Percentiles rank a stretch among this genome's conserved stretches.
Conservation (phyloP, 2,329 filamentous ascomycete genomes). For the Metarhizium album region DNA sequence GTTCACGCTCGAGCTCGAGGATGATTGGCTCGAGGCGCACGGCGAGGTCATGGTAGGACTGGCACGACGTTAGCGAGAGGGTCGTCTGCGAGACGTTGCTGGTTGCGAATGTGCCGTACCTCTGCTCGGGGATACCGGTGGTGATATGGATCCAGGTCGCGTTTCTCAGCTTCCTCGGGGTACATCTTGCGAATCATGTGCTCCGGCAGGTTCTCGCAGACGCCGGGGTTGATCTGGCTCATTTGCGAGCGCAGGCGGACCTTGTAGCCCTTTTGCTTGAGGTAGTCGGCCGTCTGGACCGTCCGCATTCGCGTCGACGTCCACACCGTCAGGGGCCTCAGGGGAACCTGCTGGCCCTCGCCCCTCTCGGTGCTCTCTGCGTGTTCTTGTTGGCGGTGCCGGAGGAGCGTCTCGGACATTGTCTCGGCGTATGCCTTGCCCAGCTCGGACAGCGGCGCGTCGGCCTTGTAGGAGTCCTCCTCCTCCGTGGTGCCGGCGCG, state of each 20-base stretch:
- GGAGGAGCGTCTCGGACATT: slow-evolving; percentile 75
- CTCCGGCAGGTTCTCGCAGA: slow-evolving; percentile 90
- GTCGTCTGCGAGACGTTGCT: not conserved
- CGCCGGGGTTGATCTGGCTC: slow-evolving; percentile 93
- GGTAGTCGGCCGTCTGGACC: slow-evolving; percentile 74
- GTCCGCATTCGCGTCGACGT: slow-evolving; percentile 86
- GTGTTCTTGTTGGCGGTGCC: slow-evolving; percentile 74
- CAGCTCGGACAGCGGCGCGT: slow-evolving; percentile 71
- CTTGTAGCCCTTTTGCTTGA: slow-evolving; percentile 72
- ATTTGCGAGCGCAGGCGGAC: slow-evolving; percentile 90
- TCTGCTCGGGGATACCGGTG: slow-evolving; percentile 93
- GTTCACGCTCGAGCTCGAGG: slow-evolving; percentile 89
- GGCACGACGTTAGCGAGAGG: not conserved
- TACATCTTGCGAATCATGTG: slow-evolving; percentile 68
- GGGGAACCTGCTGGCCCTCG: slow-evolving; percentile 54
- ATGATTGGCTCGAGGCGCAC: slow-evolving; percentile 97
- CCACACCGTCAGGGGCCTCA: slow-evolving; percentile 84
- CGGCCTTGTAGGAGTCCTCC: slow-evolving; percentile 84
- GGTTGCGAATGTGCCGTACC: slow-evolving; percentile 33
- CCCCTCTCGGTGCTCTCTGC: slow-evolving; percentile 51
- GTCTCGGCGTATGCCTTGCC: slow-evolving; percentile 72
- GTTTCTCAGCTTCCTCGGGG: slow-evolving; percentile 84
- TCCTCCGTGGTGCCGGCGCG: slow-evolving; percentile 78
- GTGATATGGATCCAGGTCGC: slow-evolving; percentile 91
- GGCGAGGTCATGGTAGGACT: slow-evolving; percentile 98